Conservation (phyloP, 177 flowering plant species). For the Vitis hybrid region DNA sequence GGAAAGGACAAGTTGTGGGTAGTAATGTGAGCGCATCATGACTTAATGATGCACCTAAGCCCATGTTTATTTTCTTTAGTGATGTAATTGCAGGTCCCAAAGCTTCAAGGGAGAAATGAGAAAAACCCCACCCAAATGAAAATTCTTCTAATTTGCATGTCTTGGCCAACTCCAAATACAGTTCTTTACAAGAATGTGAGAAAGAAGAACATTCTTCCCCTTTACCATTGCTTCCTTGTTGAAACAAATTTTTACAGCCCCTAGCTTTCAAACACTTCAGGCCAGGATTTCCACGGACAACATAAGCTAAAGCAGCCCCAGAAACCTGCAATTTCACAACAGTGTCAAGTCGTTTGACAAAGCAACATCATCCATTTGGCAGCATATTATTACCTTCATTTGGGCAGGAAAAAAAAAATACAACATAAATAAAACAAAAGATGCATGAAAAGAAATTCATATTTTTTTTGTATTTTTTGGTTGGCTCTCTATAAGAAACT, state of each 20-base stretch:
- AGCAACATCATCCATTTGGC: not conserved
- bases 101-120: slow-evolving; percentile 42
- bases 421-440: not conserved
- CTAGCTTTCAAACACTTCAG: slow-evolving; percentile 55
- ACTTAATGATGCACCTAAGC: slow-evolving; percentile 75
- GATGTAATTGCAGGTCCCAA: slow-evolving; percentile 50
- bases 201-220: slow-evolving; percentile 14
- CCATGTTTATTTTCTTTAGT: slow-evolving; percentile 47
- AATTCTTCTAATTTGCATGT: slow-evolving; percentile 56
- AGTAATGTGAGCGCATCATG: slow-evolving; percentile 41
- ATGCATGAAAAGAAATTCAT: not conserved
- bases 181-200: slow-evolving; percentile 21
- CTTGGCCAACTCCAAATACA: slow-evolving; percentile 38
- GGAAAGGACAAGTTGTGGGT: slow-evolving; percentile 52
- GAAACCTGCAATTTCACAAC: slow-evolving; percentile 55
- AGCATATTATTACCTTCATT: not conserved
- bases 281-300: slow-evolving; percentile 48
- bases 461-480: not conserved
- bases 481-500: not conserved
- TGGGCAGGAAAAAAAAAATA: not conserved
- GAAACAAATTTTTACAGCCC: slow-evolving; percentile 55
- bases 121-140: slow-evolving; percentile 77
- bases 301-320: slow-evolving; percentile 41
- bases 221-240: slow-evolving; percentile 16
- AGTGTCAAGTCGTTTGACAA: not conserved